Evolutionary conservation across 805 yeast species (phyloP), one percentile per base, ranked within the genome.

Genomic region (Candida incommunis): DNA sequence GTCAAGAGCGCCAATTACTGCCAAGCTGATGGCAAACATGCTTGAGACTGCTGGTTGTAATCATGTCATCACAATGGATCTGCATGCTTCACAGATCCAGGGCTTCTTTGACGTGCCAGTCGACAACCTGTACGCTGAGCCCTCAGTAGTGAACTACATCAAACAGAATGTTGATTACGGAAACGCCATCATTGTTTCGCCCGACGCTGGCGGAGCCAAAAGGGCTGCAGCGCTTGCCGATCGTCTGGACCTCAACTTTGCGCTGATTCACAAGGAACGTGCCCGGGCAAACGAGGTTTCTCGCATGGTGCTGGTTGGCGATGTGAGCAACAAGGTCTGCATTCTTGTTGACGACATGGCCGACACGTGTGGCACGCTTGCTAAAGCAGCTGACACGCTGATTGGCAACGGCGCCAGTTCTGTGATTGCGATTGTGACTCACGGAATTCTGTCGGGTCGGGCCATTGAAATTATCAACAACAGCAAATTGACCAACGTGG

Each of bases 121-220:
- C 26, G 98, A 92, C 66, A 92, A 92, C 59, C 70, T 92, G 53
- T 90, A 90, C 58, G 97, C 96, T 20, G 97, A 90, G 61, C 98
- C 98, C 43, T 76, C 80, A 49, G 94, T 86, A 18, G 75, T 90
- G 43, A 72, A 84, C 54, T 92, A 86, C 64, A 85, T 92, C 54
- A 76, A 74, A 53, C 82, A 76, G 48, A 74, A 77, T 51, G 69
- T 78, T 41, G 72, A 75, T 51, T 64, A 68, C 50, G 65, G 67
- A 22, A 71, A 78, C 51, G 73, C 86, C 20, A 82, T 87, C 48
- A 76, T 92, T 45, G 94, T 92, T 11, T 87, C 96, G 2, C 98
- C 98, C 2, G 98, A 92, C 66, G 98, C 98, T 2, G 98, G 98
- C 55, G 98, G 98, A 50, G 98, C 98, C 43, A 92, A 92, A 65